Evolutionary conservation across 2,329 filamentous ascomycete species (phyloP).

Genomic region (Kalmusia sp.): DNA sequence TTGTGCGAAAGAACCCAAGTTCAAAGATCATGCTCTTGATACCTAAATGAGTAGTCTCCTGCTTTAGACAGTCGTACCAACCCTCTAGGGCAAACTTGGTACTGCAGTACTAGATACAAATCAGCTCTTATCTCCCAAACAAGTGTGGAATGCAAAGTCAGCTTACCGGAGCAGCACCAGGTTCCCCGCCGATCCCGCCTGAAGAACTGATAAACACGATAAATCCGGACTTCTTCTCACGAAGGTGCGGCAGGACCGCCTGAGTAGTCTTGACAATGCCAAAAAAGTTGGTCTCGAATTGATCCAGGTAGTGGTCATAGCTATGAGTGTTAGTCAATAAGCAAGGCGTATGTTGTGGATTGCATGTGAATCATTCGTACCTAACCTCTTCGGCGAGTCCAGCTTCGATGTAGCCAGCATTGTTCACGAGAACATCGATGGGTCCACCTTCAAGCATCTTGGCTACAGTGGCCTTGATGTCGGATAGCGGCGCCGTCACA

Average conservation of each 20-base stretch:
- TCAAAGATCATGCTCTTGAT: neutral
- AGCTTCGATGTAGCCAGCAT: slow-evolving; percentile 25
- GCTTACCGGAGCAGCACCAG: slow-evolving; percentile 36
- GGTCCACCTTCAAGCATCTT: slow-evolving; percentile 33
- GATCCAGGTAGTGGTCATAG: neutral
- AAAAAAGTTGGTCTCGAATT: slow-evolving; percentile 12
- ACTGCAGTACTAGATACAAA: slow-evolving; percentile 33
- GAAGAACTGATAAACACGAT: slow-evolving; percentile 45
- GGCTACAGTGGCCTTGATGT: slow-evolving; percentile 48
- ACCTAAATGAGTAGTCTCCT: neutral
- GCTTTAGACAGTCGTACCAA: slow-evolving; percentile 4
- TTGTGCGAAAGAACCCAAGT: neutral
- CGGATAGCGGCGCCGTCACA: slow-evolving; percentile 50
- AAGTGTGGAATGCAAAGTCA: too few relatives aligned
- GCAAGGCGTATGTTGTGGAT: neutral
- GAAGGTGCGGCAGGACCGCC: slow-evolving; percentile 48
- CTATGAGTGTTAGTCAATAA: neutral
- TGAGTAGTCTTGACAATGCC: slow-evolving; percentile 40
- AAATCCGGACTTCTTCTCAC: slow-evolving; percentile 41
- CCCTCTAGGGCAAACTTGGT: slow-evolving; percentile 45
- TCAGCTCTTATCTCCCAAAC: neutral
- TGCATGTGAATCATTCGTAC: neutral
- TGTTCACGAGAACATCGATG: slow-evolving; percentile 35
- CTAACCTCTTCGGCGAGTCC: slow-evolving; percentile 24
- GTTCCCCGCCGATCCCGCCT: slow-evolving; percentile 4